phyloP scores from a whole-genome alignment of 176 grass and related monocot species.

The Avena sativa region DNA sequence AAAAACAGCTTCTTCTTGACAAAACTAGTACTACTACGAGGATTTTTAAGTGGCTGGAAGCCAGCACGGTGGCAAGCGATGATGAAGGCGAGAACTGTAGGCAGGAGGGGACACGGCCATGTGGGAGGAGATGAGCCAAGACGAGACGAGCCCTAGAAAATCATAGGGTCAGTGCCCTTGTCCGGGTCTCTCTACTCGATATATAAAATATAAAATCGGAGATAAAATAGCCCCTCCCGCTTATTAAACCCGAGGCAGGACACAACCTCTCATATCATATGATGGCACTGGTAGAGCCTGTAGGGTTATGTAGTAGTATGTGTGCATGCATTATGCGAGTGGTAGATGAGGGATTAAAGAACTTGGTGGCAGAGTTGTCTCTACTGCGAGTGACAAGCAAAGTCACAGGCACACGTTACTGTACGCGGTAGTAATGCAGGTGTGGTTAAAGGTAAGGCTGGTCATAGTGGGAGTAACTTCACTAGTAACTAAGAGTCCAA shows the following conservation, averaged over 20 bases:
- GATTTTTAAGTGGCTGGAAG: constrained; percentile 28
- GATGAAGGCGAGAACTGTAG: constrained; percentile 36
- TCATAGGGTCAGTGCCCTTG: constrained; percentile 32
- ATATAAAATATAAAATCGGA: neutral
- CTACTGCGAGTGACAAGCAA: neutral
- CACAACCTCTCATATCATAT: constrained; percentile 37
- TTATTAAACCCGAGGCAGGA: constrained; percentile 35
- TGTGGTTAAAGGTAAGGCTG: neutral
- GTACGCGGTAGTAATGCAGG: neutral
- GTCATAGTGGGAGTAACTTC: too few relatives aligned
- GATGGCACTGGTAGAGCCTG: constrained; percentile 1
- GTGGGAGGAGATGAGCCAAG: constrained; percentile 32
- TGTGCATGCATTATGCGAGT: constrained; percentile 4
- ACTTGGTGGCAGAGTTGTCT: neutral
- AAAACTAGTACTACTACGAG: constrained; percentile 15
- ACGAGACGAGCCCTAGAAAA: constrained; percentile 42
- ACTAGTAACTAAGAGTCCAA: too few relatives aligned
- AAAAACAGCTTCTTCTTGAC: neutral
- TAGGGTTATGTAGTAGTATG: neutral
- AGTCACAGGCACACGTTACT: neutral
- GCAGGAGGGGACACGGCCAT: constrained; percentile 45
- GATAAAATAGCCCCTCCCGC: neutral
- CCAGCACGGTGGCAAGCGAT: constrained; percentile 21
- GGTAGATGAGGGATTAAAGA: constrained; percentile 17
- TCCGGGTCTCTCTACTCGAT: constrained; percentile 27